phyloP scores from a whole-genome alignment of 192 early-diverging fungal species.

The Endogone sp. region DNA sequence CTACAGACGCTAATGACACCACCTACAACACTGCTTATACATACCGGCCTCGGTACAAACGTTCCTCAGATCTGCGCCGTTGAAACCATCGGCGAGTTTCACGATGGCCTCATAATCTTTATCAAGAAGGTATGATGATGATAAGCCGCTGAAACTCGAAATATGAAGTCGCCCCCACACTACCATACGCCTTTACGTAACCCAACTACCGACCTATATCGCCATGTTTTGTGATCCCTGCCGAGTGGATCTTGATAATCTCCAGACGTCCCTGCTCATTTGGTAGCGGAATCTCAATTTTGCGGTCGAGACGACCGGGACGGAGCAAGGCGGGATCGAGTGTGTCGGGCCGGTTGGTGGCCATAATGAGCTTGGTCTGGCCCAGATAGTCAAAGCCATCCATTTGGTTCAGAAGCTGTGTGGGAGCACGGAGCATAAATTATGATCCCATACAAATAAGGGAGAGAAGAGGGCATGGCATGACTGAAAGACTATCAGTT shows the following conservation, averaged over 20 bases:
- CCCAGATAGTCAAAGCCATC: constrained; percentile 99
- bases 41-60: constrained; percentile 97
- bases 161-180: not conserved
- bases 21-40: too few species aligned
- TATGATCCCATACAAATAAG: constrained; percentile 3
- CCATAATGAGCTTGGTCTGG: constrained; percentile 99
- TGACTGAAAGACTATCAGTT: not conserved
- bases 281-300: constrained; percentile 98
- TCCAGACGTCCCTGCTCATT: constrained; percentile 97
- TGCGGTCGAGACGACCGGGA: constrained; percentile 95
- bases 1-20: too few species aligned
- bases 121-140: constrained; percentile 2
- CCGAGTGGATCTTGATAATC: constrained; percentile 96
- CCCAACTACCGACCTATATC: constrained; percentile 69
- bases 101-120: constrained; percentile 97
- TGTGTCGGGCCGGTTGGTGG: constrained; percentile 98
- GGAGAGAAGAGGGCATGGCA: not conserved
- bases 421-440: not conserved
- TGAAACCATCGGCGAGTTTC: constrained; percentile 97
- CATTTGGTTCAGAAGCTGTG: constrained; percentile 95
- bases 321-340: constrained; percentile 96
- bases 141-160: not conserved
- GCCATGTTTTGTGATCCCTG: constrained; percentile 90
- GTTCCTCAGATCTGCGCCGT: constrained; percentile 98
- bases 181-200: not conserved